A percentile compares a stretch with the other conserved stretches of the same genome.
Conservation (phyloP, 129 eudicot genomes). For the Arctium minus region DNA sequence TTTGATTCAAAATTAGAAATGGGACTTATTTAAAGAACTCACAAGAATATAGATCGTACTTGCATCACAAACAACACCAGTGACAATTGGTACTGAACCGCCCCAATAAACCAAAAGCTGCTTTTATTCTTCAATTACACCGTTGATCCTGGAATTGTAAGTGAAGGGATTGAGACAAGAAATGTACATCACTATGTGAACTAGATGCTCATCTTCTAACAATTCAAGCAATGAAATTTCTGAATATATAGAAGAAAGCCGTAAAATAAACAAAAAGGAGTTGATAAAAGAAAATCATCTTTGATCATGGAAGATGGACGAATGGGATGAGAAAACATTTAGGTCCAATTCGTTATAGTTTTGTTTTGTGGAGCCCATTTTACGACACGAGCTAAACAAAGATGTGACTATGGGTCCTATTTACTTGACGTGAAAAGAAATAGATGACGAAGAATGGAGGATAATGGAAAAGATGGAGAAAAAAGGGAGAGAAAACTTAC, state of each 20-base stretch:
- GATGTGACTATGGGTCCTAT: not conserved
- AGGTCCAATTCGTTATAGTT: not conserved
- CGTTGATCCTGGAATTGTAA: not conserved
- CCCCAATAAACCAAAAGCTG: not conserved
- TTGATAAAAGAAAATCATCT: not conserved
- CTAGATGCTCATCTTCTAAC: not conserved
- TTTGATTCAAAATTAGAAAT: not conserved
- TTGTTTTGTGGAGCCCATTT: not conserved
- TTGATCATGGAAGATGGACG: not conserved
- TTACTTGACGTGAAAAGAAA: not conserved
- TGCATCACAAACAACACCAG: not conserved
- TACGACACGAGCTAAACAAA: not conserved
- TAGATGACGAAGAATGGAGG: not conserved
- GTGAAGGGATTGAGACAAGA: not conserved
- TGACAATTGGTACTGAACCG: not conserved
- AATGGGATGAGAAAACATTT: not conserved
- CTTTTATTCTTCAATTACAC: not conserved
- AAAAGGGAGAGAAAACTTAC: slow-evolving; percentile 15
- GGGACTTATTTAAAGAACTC: not conserved
- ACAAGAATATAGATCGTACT: not conserved
- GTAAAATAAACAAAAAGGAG: not conserved
- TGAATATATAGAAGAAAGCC: too few relatives aligned
- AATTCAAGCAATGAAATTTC: too few relatives aligned
- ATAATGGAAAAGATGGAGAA: not conserved
- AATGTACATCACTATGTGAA: not conserved